Base-by-base conservation (phyloP, 2,329 filamentous ascomycete species). In the Diaporthe eres region DNA sequence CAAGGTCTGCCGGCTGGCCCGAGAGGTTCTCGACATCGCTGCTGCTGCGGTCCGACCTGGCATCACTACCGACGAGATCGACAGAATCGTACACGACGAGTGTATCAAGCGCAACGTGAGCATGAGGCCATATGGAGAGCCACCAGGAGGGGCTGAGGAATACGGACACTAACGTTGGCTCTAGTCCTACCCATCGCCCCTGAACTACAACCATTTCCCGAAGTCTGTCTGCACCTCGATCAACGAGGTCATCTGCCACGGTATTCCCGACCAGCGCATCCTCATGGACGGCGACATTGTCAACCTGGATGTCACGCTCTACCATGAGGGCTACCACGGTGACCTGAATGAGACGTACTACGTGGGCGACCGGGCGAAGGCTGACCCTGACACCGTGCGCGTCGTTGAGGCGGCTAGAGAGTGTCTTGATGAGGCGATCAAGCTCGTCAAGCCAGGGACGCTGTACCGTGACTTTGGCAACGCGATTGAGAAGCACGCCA, bases 341-440 rank as follows among this genome's bases (percentile, higher is more conserved):
- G 97, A 99, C 84, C 88, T 99, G 74, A 99, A 99, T 87, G 97
- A 99, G 87, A 99, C 97, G 17, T 99, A 98, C 87, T 99, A 99
- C 83, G 94, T 99, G 65, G 97, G 97, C 74, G 94, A 97, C 80
- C 95, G 94, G 82, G 94, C 97, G 57, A 91, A 91, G 81, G 92
- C 94, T 12, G 93, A 98, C 81, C 92, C 95, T 0, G 96, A 98
- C 79, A 91, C 94, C 4, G 95, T 98, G 42, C 92, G 96, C 44
- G 95, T 99, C 0, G 95, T 98, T 1, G 97, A 99, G 86, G 92
- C 96, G 8, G 92, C 97, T 25, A 91, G 97, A 80, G 94, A 98
- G 84, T 98, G 94, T 82, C 87, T 99, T 55, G 93, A 98, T n/a
- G 92, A 95, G 84, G 92, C 97, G 4, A 98, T 98, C 82, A 93